These are phyloP conservation scores for Termitomyces sp. DNA, from an alignment of 768 basidiomycete species.

Conservation along the genomic window DNA sequence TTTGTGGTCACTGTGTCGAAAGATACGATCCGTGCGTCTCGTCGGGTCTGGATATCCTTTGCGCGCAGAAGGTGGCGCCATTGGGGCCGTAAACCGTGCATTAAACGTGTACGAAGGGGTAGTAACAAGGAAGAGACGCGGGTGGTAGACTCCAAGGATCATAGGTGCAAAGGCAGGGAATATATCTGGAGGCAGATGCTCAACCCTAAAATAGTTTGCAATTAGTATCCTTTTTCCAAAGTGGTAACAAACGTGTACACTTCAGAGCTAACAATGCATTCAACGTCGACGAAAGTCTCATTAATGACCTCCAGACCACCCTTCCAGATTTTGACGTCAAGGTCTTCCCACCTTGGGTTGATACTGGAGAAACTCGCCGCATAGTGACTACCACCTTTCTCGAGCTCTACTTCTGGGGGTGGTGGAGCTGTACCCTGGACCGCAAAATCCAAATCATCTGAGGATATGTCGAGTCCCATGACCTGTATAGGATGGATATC, in stretches of 20 bases:
- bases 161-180: conserved; percentile 61
- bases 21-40: conserved; percentile 61
- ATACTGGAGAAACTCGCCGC: conserved; percentile 21
- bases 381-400: conserved; percentile 17
- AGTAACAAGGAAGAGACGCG: conserved; percentile 67
- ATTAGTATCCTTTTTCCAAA: background rate
- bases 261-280: conserved; percentile 76
- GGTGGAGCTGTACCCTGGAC: conserved; percentile 40
- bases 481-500: conserved; percentile 54
- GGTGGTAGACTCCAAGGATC: conserved; percentile 74
- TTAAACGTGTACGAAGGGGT: conserved; percentile 88
- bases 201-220: conserved; percentile 47
- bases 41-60: conserved; percentile 71
- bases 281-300: conserved; percentile 52
- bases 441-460: conserved; percentile 49
- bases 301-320: conserved; percentile 70
- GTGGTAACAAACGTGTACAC: conserved; percentile 46
- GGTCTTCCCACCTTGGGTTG: conserved; percentile 58
- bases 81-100: conserved; percentile 59
- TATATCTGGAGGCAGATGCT: conserved; percentile 61
- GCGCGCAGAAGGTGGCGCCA: conserved; percentile 32
- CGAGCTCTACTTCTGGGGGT: conserved; percentile 12
- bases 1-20: conserved; percentile 81
- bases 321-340: conserved; percentile 64
- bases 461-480: conserved; percentile 65